Conservation (phyloP, 257 asterid species). For the Gentiana straminea region DNA sequence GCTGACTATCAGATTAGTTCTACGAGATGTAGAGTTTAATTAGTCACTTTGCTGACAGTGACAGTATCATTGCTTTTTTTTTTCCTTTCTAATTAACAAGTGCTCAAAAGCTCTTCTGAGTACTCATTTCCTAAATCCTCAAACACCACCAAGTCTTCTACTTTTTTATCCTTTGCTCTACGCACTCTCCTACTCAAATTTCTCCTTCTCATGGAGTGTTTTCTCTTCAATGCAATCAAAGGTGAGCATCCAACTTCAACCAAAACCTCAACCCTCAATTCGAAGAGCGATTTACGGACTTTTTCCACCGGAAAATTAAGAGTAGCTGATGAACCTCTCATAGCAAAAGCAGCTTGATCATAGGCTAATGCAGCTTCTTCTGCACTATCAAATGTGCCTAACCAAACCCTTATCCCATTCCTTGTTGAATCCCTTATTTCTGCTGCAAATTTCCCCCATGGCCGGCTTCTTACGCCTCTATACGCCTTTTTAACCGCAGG, state of each 20-base stretch:
- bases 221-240: conserved; percentile 55
- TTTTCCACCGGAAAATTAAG: conserved; percentile 68
- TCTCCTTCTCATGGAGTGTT: conserved; percentile 46
- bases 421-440: conserved; percentile 81
- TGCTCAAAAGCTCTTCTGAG: conserved; percentile 44
- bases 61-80: too few relatives aligned
- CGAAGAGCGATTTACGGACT: conserved; percentile 46
- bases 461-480: conserved; percentile 72
- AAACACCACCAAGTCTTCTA: conserved; percentile 41
- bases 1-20: too few relatives aligned
- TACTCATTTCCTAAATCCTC: conserved; percentile 78
- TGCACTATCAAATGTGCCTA: conserved; percentile 76
- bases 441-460: conserved; percentile 90
- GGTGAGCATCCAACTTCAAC: conserved; percentile 63
- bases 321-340: conserved; percentile 61
- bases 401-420: conserved; percentile 76
- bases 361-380: conserved; percentile 87
- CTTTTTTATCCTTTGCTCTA: not conserved
- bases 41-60: too few relatives aligned
- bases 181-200: conserved; percentile 11
- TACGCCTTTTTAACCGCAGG: conserved; percentile 18
- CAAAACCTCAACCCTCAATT: conserved; percentile 40
- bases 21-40: too few relatives aligned
- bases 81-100: conserved; percentile 12
- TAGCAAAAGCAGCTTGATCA: conserved; percentile 75